These are phyloP conservation scores for Ormosia semicastrata DNA, from an alignment of 306 rosid species.

Conservation along the genomic window DNA sequence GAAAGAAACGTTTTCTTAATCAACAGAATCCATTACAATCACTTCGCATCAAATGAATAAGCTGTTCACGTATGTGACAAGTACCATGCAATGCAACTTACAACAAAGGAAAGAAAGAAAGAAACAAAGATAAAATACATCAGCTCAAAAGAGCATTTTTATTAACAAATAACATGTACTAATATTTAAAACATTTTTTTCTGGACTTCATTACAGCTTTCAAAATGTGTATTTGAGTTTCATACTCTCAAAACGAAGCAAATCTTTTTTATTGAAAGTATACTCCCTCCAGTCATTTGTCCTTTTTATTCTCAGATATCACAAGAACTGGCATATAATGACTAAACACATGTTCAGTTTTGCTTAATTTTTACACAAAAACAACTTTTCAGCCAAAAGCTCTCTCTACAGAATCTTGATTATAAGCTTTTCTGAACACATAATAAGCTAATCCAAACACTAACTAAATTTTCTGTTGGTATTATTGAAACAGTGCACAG, in stretches of 20 bases:
- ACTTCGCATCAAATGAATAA: background rate
- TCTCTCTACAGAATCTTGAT: background rate
- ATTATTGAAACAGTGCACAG: background rate
- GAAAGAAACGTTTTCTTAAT: background rate
- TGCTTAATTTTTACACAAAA: background rate
- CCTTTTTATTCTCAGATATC: background rate
- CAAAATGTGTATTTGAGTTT: background rate
- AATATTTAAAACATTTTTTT: background rate
- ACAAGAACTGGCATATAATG: background rate
- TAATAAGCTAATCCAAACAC: background rate
- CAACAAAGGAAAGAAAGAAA: background rate
- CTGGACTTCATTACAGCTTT: background rate
- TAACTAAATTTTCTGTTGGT: background rate
- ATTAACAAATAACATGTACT: background rate
- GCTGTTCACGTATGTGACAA: background rate
- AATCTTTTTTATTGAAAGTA: background rate
- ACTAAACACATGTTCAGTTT: background rate
- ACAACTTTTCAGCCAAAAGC: background rate
- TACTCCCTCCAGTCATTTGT: background rate
- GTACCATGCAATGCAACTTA: background rate
- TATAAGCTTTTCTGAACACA: background rate
- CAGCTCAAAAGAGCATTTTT: background rate
- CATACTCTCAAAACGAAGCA: background rate
- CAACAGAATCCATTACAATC: background rate
- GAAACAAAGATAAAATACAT: background rate